Conservation (phyloP, 306 rosid genomes). For the Glycine latifolia region DNA sequence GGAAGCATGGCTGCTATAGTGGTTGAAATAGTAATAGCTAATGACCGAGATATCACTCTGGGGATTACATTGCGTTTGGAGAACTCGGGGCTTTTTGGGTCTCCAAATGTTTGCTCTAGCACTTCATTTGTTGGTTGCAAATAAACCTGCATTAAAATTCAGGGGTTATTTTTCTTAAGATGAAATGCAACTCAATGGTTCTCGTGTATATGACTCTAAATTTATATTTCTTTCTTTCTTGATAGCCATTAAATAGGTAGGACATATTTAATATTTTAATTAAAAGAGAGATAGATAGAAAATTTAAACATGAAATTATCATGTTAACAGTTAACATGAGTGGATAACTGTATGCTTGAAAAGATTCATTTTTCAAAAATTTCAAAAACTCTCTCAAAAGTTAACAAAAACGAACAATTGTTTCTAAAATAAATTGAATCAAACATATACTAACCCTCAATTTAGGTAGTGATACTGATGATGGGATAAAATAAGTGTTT, state of each 20-base stretch:
- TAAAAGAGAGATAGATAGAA: too few species aligned
- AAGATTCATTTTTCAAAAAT: too few species aligned
- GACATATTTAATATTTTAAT: too few species aligned
- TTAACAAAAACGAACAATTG: neutral
- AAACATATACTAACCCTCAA: neutral
- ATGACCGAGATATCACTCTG: conserved; percentile 60
- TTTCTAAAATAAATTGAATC: neutral
- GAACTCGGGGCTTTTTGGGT: conserved; percentile 56
- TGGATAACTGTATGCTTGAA: too few species aligned
- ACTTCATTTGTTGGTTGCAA: conserved; percentile 81
- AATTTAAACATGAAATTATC: too few species aligned
- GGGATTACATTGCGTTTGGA: conserved; percentile 76
- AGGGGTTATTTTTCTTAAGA: neutral
- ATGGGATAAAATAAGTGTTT: too few species aligned
- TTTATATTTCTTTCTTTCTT: too few species aligned
- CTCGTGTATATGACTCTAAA: too few species aligned
- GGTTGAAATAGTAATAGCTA: conserved; percentile 57
- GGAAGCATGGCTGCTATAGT: conserved; percentile 84
- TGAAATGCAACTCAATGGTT: neutral
- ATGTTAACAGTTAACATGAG: too few species aligned
- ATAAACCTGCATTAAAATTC: conserved; percentile 62
- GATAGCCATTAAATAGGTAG: too few species aligned
- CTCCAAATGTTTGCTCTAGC: conserved; percentile 63
- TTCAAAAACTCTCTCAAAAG: neutral
- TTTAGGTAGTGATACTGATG: neutral